A percentile compares a stretch with the other conserved stretches of the same genome.
Conservation (phyloP, 2,329 filamentous ascomycete species). For the Akanthomyces muscarius region DNA sequence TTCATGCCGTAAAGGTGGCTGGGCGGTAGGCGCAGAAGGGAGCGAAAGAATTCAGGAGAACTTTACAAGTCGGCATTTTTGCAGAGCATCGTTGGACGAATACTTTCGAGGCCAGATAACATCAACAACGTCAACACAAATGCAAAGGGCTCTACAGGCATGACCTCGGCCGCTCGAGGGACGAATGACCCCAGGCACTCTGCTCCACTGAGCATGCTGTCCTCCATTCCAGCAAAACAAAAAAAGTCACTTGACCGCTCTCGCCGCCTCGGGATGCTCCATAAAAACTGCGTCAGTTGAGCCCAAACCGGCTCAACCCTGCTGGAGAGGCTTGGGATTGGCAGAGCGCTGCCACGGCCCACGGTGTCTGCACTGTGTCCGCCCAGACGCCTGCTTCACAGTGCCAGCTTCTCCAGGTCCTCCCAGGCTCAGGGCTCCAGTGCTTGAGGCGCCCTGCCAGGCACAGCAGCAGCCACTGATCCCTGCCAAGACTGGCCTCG, state of each 20-base stretch:
- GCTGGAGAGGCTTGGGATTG: not conserved
- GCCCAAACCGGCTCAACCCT: conserved; percentile 1
- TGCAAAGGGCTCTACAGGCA: too few species aligned
- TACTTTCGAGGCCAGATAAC: too few species aligned
- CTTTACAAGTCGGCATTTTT: not conserved
- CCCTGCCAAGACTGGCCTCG: not conserved
- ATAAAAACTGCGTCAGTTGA: conserved; percentile 5
- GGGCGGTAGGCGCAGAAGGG: not conserved
- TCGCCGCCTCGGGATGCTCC: not conserved
- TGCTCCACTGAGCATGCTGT: not conserved
- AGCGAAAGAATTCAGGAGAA: not conserved
- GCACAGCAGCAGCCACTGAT: not conserved
- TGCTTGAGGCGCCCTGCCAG: not conserved
- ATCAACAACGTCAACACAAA: too few species aligned
- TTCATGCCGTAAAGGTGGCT: conserved; percentile 1
- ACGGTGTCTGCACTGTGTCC: not conserved
- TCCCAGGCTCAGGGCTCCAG: not conserved
- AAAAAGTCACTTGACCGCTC: conserved; percentile 17
- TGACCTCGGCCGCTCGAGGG: not conserved
- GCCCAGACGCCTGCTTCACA: too few species aligned
- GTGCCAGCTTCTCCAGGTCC: too few species aligned
- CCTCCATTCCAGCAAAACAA: conserved; percentile 15
- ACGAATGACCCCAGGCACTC: not conserved
- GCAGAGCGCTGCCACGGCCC: not conserved
- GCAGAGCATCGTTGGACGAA: not conserved